These are phyloP conservation scores for Penicillium odoratum DNA, from an alignment of 495 filamentous ascomycete species.

Conservation along the genomic window DNA sequence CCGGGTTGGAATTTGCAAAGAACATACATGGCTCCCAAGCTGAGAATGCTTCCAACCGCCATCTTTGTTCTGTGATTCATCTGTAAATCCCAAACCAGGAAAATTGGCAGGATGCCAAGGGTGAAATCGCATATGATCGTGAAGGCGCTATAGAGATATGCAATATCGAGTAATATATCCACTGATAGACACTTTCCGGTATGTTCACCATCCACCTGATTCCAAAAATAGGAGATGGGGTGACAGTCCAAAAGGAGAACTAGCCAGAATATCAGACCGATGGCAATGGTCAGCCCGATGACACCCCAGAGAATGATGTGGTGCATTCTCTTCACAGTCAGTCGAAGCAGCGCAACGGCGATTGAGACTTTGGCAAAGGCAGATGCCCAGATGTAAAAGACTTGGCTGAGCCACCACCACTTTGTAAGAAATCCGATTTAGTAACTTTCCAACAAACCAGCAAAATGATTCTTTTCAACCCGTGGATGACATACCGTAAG, in stretches of 20 bases:
- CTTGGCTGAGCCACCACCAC: slow-evolving; percentile 34
- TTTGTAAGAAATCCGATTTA: neutral
- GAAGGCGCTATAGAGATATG: slow-evolving; percentile 32
- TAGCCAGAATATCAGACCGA: slow-evolving; percentile 32
- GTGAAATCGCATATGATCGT: slow-evolving; percentile 32
- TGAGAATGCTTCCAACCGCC: slow-evolving; percentile 28
- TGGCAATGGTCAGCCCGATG: slow-evolving; percentile 28
- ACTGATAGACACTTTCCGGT: slow-evolving; percentile 33
- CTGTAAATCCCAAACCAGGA: slow-evolving; percentile 28
- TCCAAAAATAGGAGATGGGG: slow-evolving; percentile 36
- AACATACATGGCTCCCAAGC: slow-evolving; percentile 33
- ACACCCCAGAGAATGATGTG: slow-evolving; percentile 31
- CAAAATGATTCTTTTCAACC: neutral
- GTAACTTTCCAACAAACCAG: slow-evolving; percentile 3
- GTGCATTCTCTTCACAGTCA: slow-evolving; percentile 32
- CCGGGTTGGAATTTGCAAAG: neutral
- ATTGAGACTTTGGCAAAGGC: slow-evolving; percentile 42
- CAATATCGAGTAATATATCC: slow-evolving; percentile 22
- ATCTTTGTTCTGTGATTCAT: slow-evolving; percentile 30
- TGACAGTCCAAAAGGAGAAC: slow-evolving; percentile 30
- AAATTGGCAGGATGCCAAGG: slow-evolving; percentile 28
- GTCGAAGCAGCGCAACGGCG: slow-evolving; percentile 41
- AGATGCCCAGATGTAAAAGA: slow-evolving; percentile 35
- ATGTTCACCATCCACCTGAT: slow-evolving; percentile 2
- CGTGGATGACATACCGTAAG: slow-evolving; percentile 9